Evolutionary conservation across 106 monocot species (phyloP).

Genomic region (Apostasia ramifera): DNA sequence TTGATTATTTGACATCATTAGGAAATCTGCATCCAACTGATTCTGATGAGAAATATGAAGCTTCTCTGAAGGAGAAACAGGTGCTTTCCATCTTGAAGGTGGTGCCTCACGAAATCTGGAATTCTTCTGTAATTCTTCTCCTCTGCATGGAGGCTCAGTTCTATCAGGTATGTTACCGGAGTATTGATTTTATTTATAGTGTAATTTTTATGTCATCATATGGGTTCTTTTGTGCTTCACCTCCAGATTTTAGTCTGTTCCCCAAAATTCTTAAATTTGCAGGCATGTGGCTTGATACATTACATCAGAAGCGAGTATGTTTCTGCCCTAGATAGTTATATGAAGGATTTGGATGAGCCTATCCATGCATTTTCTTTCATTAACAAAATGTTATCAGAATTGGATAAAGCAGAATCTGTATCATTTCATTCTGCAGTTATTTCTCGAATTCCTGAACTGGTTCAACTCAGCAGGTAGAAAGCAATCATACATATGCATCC

Average conservation of each 20-base stretch:
- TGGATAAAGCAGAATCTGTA: constrained; percentile 32
- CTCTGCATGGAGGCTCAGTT: constrained; percentile 65
- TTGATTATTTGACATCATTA: constrained; percentile 60
- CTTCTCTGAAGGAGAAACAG: constrained; percentile 49
- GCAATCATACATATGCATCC: not conserved
- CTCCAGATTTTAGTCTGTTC: not conserved
- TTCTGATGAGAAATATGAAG: constrained; percentile 17
- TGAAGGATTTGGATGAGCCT: constrained; percentile 78
- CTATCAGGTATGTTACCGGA: constrained; percentile 48
- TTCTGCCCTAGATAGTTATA: constrained; percentile 82
- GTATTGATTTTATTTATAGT: not conserved
- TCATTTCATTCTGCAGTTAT: constrained; percentile 56
- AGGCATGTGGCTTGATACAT: constrained; percentile 91
- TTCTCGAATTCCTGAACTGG: constrained; percentile 56
- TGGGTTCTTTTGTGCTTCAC: not conserved
- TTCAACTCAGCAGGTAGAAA: constrained; percentile 79
- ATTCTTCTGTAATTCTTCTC: constrained; percentile 47
- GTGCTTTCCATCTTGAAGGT: constrained; percentile 57
- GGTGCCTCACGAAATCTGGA: constrained; percentile 49
- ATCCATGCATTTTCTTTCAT: constrained; percentile 83
- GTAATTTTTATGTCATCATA: not conserved
- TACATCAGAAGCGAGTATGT: constrained; percentile 41
- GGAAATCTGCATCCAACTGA: constrained; percentile 1
- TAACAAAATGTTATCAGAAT: constrained; percentile 44
- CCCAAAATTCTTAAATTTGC: constrained; percentile 12